These are phyloP conservation scores for Tuber borchii DNA, from an alignment of 495 filamentous ascomycete genomes.

Conservation along the genomic window DNA sequence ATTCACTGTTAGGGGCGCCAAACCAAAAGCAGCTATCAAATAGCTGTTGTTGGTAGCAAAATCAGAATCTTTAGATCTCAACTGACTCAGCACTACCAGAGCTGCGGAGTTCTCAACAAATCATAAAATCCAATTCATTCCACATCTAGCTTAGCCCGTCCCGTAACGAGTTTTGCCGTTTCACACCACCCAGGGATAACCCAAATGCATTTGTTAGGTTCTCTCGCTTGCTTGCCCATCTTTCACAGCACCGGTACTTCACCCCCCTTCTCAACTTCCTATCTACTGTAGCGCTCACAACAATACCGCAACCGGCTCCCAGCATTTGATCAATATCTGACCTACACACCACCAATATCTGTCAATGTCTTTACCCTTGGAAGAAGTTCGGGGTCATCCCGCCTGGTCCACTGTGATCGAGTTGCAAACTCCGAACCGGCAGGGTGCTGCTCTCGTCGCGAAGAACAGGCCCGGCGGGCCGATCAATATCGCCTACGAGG, in stretches of 20 bases:
- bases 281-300: background rate
- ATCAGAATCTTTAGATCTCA: background rate
- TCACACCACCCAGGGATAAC: background rate
- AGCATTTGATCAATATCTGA: background rate
- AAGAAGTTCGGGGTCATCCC: slow-evolving; percentile 38
- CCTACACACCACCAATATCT: background rate
- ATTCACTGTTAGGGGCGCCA: no score
- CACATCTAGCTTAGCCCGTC: no score
- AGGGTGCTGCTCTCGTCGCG: slow-evolving; percentile 36
- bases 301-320: background rate
- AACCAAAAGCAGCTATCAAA: no score
- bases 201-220: background rate
- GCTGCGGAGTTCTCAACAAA: no score
- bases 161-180: no score
- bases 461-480: slow-evolving; percentile 37
- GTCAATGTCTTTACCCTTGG: slow-evolving; percentile 27
- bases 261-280: background rate
- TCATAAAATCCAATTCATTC: no score
- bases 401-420: slow-evolving; percentile 34
- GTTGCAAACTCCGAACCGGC: slow-evolving; percentile 25
- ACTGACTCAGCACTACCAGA: no score
- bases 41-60: no score
- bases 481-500: slow-evolving; percentile 48
- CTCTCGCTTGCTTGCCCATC: background rate
- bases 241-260: background rate